phyloP scores from a whole-genome alignment of 805 yeast species.

The Yamadazyma phyllophila region DNA sequence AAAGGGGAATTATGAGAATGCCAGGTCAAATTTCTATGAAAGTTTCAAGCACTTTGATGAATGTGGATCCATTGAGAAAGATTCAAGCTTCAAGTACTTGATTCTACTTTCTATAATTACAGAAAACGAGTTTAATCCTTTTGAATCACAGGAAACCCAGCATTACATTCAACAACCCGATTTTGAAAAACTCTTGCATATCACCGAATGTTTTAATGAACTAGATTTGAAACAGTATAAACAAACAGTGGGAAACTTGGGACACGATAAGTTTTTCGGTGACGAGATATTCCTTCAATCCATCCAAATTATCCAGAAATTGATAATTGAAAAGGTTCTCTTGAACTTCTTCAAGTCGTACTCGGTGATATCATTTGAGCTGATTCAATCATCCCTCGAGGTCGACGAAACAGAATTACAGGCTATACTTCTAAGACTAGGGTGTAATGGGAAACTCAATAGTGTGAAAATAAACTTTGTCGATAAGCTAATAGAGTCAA shows the following conservation, averaged over 20 bases:
- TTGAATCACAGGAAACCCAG: constrained; percentile 69
- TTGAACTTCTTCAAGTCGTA: constrained; percentile 31
- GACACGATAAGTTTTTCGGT: constrained; percentile 21
- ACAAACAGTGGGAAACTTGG: constrained; percentile 13
- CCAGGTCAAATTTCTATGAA: constrained; percentile 60
- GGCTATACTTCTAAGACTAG: constrained; percentile 24
- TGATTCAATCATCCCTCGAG: constrained; percentile 20
- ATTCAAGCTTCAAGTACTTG: constrained; percentile 57
- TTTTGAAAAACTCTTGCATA: constrained; percentile 23
- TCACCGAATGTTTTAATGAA: constrained; percentile 32
- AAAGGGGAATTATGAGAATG: constrained; percentile 55
- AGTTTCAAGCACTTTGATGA: constrained; percentile 45
- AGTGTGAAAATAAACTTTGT: constrained; percentile 30
- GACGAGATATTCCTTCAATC: constrained; percentile 34
- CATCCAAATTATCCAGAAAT: constrained; percentile 22
- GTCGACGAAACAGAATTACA: constrained; percentile 25
- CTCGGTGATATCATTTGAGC: constrained; percentile 27
- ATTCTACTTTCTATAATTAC: constrained; percentile 60
- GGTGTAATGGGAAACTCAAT: constrained; percentile 27
- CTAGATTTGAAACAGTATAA: constrained; percentile 23
- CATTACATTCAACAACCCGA: constrained; percentile 41
- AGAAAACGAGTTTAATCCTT: constrained; percentile 67
- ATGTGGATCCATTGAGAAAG: constrained; percentile 47
- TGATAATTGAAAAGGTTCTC: constrained; percentile 31
- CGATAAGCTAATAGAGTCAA: constrained; percentile 13